Conservation (phyloP, 2,329 filamentous ascomycete species). For the Calycina marina region DNA sequence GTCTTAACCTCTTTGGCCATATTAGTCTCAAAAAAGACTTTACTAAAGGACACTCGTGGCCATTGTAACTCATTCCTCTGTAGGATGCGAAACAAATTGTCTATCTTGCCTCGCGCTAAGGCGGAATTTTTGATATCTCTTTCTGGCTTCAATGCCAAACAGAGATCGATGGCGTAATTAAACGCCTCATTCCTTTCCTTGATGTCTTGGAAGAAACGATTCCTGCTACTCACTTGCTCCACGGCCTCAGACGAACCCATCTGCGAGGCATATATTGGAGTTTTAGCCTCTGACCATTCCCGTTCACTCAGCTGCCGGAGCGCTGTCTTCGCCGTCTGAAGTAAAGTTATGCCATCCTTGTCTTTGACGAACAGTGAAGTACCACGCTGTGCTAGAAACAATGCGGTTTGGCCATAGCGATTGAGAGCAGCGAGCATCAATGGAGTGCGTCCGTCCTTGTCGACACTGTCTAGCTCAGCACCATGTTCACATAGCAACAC, state of each 20-base stretch:
- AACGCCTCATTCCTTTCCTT: not conserved
- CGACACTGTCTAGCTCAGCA: not conserved
- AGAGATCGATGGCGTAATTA: not conserved
- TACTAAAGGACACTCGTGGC: constrained; percentile 1
- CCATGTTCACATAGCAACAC: not conserved
- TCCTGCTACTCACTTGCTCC: not conserved
- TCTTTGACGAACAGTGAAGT: not conserved
- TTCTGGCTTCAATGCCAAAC: not conserved
- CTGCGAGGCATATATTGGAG: not conserved
- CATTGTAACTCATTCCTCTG: not conserved
- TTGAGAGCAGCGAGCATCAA: not conserved
- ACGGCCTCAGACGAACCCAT: not conserved
- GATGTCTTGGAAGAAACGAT: not conserved
- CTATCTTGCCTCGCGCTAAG: not conserved
- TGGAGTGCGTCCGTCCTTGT: not conserved
- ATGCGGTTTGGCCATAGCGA: not conserved
- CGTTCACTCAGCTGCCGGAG: not conserved
- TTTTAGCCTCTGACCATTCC: not conserved
- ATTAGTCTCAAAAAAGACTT: not conserved
- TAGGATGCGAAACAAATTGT: not conserved
- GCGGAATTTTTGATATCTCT: not conserved
- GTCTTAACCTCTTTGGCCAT: not conserved
- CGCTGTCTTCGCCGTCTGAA: not conserved
- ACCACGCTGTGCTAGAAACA: not conserved
- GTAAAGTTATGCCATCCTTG: not conserved